Base-by-base conservation (phyloP, 2,329 filamentous ascomycete genomes). In the Hysterium pulicare region DNA sequence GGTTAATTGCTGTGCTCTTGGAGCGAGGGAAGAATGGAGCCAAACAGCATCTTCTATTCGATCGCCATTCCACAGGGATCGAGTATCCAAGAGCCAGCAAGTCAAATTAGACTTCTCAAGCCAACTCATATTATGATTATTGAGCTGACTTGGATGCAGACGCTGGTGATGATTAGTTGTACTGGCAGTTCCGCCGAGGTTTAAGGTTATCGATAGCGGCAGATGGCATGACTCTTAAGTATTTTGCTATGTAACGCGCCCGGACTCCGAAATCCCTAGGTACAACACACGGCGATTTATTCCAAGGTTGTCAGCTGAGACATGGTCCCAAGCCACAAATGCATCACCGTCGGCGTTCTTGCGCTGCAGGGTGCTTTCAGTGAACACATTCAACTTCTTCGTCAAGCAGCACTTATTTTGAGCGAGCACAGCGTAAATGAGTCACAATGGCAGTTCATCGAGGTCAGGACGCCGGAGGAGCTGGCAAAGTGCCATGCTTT, bases 301-400 rank as follows among this genome's bases (percentile, higher is more conserved):
- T 31, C 28, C 28, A 16, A 31, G 13, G 13, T 28, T 28, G 24
- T 28, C 13, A 28, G 24, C 13, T 28, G 24, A 28, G 24, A 28
- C 24, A 28, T 28, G 24, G 13, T 13, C 24, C 24, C 7, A 13
- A 46, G 51, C 4, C 38, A 47, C 11, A 41, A 49, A n/a, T 49
- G 54, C 24, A 43, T 81, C 42, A 80, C 76, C 13, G 71, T 84
- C 35, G 81, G 81, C 49, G 81, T 84, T 24, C 73, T 84, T 28
- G 82, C 93, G 53, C 79, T 98, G 15, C 93, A 98, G 70, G 93
- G 93, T 56, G 91, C 90, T 44, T 96, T 97, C 67, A 78, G 82
- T 58, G 91, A 98, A 67, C 91, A 98, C 71, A 66, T 95, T 44
- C 76, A 81, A 51, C 79, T 95, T 28, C 76, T 97, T 28, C 78